Conservation (phyloP, 2,329 filamentous ascomycete genomes). For the Ascochyta pisi region DNA sequence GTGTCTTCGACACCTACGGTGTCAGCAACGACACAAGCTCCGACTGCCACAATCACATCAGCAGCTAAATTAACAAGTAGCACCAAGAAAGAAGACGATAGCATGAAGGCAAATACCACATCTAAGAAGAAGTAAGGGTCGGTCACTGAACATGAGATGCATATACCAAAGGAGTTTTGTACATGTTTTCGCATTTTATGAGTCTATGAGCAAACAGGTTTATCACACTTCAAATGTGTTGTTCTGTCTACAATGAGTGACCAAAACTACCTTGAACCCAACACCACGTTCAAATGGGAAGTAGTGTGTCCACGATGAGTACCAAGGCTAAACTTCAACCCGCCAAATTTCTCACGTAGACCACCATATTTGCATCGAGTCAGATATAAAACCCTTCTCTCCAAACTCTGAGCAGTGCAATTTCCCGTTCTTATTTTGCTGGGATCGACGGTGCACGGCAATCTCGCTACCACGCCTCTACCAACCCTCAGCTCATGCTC, state of each 20-base stretch:
- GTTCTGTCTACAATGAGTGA: not conserved
- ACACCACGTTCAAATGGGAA: too few species aligned
- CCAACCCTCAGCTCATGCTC: not conserved
- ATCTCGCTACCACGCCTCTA: not conserved
- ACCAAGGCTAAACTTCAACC: too few species aligned
- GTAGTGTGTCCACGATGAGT: too few species aligned
- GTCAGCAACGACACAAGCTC: not conserved
- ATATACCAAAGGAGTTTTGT: not conserved
- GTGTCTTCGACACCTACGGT: not conserved
- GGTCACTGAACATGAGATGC: too few species aligned
- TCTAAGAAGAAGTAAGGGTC: conserved; percentile 11
- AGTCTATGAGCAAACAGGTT: conserved; percentile 1
- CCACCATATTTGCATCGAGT: not conserved
- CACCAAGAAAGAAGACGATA: conserved; percentile 12
- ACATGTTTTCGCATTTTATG: not conserved
- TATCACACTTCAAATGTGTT: not conserved
- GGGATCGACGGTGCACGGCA: not conserved
- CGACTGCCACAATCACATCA: conserved; percentile 8
- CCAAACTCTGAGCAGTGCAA: not conserved
- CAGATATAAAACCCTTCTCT: not conserved
- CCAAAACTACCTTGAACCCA: not conserved
- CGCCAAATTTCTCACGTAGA: not conserved
- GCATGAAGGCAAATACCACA: conserved; percentile 7
- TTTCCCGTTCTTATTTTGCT: not conserved
- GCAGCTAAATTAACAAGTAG: conserved; percentile 7